A percentile compares a stretch with the other conserved stretches of the same genome.
These are phyloP conservation scores for Boeremia lycopersici DNA, from an alignment of 2,329 filamentous ascomycete genomes.

Conservation along the genomic window DNA sequence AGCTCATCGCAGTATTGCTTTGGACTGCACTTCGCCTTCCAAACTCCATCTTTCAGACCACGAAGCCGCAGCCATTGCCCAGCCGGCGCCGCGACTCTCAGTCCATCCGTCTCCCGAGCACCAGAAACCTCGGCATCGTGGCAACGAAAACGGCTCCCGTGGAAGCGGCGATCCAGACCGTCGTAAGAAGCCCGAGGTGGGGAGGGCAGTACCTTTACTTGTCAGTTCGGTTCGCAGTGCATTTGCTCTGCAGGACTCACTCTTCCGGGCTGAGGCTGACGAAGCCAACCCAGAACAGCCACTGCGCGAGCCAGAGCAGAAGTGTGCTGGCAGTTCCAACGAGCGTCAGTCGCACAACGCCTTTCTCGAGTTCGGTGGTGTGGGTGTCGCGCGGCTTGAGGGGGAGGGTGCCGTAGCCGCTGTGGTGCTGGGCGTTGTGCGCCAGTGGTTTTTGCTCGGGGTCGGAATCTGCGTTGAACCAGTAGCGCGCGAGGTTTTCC, in stretches of 20 bases:
- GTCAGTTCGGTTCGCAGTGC: too few relatives aligned
- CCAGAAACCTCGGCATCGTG: too few relatives aligned
- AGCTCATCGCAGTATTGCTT: too few relatives aligned
- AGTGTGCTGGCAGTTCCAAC: constrained; percentile 8
- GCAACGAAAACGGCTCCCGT: too few relatives aligned
- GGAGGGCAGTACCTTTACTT: too few relatives aligned
- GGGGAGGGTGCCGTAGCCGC: constrained; percentile 23
- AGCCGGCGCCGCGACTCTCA: too few relatives aligned
- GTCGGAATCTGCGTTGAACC: constrained; percentile 8
- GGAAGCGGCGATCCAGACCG: too few relatives aligned
- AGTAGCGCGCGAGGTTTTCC: constrained; percentile 10
- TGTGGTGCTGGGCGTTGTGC: constrained; percentile 1
- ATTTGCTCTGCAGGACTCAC: constrained; percentile 24
- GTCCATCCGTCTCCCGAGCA: too few relatives aligned
- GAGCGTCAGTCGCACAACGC: not conserved
- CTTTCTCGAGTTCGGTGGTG: not conserved
- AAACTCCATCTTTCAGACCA: too few relatives aligned
- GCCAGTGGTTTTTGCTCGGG: constrained; percentile 15
- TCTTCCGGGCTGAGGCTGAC: constrained; percentile 28
- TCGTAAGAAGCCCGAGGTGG: too few relatives aligned
- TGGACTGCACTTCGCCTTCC: too few relatives aligned
- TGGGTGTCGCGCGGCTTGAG: not conserved
- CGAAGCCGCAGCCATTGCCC: too few relatives aligned
- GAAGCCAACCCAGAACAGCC: constrained; percentile 41
- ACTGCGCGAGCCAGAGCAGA: constrained; percentile 34